These are phyloP conservation scores for Camellia lanceoleosa DNA, from an alignment of 148 eudicot genomes.

Conservation along the genomic window DNA sequence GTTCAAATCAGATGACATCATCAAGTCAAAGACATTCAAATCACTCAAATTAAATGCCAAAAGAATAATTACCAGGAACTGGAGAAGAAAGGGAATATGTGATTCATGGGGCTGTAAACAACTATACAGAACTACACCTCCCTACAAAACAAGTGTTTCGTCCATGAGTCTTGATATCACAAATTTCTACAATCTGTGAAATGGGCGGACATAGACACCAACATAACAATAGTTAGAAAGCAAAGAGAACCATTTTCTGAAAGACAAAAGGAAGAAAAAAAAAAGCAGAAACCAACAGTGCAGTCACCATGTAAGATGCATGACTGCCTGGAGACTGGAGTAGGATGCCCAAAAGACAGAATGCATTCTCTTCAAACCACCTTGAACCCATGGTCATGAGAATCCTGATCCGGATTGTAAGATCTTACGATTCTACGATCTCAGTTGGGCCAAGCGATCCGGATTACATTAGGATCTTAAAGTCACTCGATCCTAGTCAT, in stretches of 20 bases:
- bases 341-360: background rate
- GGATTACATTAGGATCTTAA: too few species aligned
- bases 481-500: too few species aligned
- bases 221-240: background rate
- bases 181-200: background rate
- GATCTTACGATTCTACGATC: too few species aligned
- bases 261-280: background rate
- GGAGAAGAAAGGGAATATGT: conserved; percentile 93
- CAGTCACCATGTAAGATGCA: background rate
- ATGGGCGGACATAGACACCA: background rate
- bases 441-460: too few species aligned
- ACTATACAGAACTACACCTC: conserved; percentile 67
- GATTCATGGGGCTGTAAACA: conserved; percentile 93
- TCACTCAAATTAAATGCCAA: background rate
- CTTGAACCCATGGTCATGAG: background rate
- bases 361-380: background rate
- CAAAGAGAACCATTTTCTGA: conserved; percentile 5
- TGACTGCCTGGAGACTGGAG: background rate
- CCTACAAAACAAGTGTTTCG: conserved; percentile 42
- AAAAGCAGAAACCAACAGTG: background rate
- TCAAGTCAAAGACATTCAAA: background rate
- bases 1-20: background rate
- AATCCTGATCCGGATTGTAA: too few species aligned
- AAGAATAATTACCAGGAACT: conserved; percentile 59
- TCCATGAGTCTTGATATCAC: background rate